Base-by-base conservation (phyloP, 140 eudicot genomes). In the Erigeron philadelphicus region DNA sequence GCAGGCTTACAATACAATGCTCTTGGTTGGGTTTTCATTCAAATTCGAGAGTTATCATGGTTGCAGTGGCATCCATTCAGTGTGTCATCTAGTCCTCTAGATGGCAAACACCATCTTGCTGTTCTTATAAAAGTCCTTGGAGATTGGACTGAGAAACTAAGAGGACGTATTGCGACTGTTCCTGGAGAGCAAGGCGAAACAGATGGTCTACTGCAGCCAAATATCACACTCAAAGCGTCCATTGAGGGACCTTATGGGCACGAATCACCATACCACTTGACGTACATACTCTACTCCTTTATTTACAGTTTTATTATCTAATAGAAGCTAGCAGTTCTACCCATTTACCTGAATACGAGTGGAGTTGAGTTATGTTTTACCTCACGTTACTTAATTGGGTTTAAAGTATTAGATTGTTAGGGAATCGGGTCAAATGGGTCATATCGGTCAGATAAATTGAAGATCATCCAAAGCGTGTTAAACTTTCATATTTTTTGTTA, bases 21-120 rank as follows among this genome's bases (percentile, higher is more conserved):
- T 31, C 93, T 88, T 38, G 79, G 96, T 47, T 88, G 95, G 88
- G 78, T 84, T 49, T 92, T 86, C 56, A 62, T 92, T 49, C 98
- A 88, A 84, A 66, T 86, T 68, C 84, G 88, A 67, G 93, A 86
- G 38, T 46, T 92, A 49, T 92, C 96, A 23, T 84, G 86, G 93
- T 80, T 92, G 62, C 95, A 92, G 60, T 92, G 98, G 98, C 98
- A 92, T 71, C 96, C 98, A 8, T 92, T 86, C 31, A 92, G 96
- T 72, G 98, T 92, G 18, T 88, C 96, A 10, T 92, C 98, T 35
- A 88, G 96, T 70, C 96, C 98, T 50, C 52, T 88, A 50, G 95
- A 82, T 65, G 96, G 96, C 16, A 83, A 86, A 74, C 21, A 83
- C 59, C 95, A 88, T 83, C 70, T 92, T 42, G 74, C 90, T 1